A percentile compares a stretch with the other conserved stretches of the same genome.
These are phyloP conservation scores for Penstemon eatonii DNA, from an alignment of 257 asterid species.

Conservation along the genomic window DNA sequence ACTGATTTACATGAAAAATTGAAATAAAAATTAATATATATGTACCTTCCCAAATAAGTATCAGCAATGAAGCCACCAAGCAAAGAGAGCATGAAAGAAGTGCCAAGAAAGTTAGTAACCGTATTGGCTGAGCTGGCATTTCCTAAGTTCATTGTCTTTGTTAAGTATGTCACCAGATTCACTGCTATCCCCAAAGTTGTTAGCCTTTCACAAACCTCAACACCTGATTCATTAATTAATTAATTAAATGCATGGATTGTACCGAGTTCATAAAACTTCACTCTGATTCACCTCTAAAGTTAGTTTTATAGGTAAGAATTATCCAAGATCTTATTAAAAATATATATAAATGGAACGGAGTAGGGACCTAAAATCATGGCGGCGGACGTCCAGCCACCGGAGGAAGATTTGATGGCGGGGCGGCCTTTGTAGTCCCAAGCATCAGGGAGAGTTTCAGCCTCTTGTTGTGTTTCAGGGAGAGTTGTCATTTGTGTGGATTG, in stretches of 20 bases:
- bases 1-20: no score
- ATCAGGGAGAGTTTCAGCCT: slow-evolving; percentile 56
- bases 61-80: slow-evolving; percentile 95
- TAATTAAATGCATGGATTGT: background rate
- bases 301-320: no score
- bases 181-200: slow-evolving; percentile 86
- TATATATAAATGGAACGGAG: no score
- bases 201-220: slow-evolving; percentile 65
- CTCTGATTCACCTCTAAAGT: no score
- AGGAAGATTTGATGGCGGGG: slow-evolving; percentile 53
- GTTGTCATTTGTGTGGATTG: background rate
- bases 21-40: background rate
- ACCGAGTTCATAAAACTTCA: no score
- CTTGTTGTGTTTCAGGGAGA: slow-evolving; percentile 60
- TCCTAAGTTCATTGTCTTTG: slow-evolving; percentile 61
- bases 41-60: slow-evolving; percentile 83
- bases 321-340: no score
- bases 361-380: slow-evolving; percentile 78
- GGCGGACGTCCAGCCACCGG: slow-evolving; percentile 83
- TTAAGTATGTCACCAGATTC: slow-evolving; percentile 67
- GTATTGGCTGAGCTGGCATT: slow-evolving; percentile 71
- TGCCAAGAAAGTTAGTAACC: slow-evolving; percentile 92
- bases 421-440: slow-evolving; percentile 89
- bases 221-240: slow-evolving; percentile 37
- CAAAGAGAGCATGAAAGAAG: slow-evolving; percentile 74